Base-by-base conservation (phyloP, 2,329 filamentous ascomycete genomes). In the Fusarium circinatum region DNA sequence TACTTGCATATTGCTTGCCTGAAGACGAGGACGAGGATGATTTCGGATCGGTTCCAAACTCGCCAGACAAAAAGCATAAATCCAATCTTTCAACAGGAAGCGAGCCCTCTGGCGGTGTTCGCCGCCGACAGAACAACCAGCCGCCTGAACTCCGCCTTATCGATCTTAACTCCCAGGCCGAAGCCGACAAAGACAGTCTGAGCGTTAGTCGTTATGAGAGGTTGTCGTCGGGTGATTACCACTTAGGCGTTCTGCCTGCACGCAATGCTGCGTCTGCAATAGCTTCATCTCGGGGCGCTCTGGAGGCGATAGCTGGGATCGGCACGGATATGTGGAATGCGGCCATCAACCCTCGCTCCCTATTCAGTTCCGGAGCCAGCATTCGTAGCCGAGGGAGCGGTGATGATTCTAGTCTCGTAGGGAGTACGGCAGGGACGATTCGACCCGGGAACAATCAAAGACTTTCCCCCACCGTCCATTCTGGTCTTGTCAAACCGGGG, bases 81-180 rank as follows among this genome's bases (percentile, higher is more conserved):
- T 78, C 84, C 18, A 82, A 82, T 9, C 67, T 76, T 17, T 89
- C 88, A 6, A 84, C 83, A 13, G 79, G 85, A 18, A 89, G 87
- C 67, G 89, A 90, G 61, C 90, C 91, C 13, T 86, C 88, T 20
- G 90, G 91, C 36, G 92, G 93, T 58, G 87, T 92, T 69, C 89
- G 88, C 60, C 89, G 93, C 60, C 90, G 93, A 24, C 91, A 93
- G 60, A 96, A 94, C 77, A 95, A 94, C 38, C 87, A 94, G 32
- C 93, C 94, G 26, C 96, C 96, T 1, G 96, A 99, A 82, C 87
- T 99, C 65, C 91, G 96, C 62, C 89, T 99, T 12, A 96, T 99
- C 68, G 94, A 98, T 80, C 90, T 98, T 15, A 89, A 91, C 32
- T 95, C 94, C 0, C 94, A 98, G 81, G 89, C 95, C 18, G 94